Percentiles rank a stretch among this genome's conserved stretches.
These are phyloP conservation scores for Neoascochyta sp. DNA, from an alignment of 2,329 filamentous ascomycete genomes.

Conservation along the genomic window DNA sequence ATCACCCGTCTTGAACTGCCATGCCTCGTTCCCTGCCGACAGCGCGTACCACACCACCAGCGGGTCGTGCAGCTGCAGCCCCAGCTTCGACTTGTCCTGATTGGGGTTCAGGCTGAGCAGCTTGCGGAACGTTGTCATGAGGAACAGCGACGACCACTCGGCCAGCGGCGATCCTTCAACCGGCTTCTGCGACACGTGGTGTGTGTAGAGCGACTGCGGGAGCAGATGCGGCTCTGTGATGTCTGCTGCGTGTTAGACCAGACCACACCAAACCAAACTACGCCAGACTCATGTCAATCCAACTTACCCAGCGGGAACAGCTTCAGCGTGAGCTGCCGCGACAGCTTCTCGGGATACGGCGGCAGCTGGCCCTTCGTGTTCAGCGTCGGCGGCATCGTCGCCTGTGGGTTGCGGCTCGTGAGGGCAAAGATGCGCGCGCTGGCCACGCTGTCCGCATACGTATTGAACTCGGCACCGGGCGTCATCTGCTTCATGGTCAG, in stretches of 20 bases:
- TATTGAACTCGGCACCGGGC: slow-evolving; percentile 91
- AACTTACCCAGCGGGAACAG: slow-evolving; percentile 45
- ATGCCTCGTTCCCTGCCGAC: slow-evolving; percentile 15
- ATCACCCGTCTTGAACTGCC: slow-evolving; percentile 58
- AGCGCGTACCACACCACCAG: slow-evolving; percentile 40
- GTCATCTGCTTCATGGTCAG: slow-evolving; percentile 58
- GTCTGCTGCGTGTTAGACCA: slow-evolving; percentile 31
- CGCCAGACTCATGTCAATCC: no score
- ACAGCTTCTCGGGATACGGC: slow-evolving; percentile 43
- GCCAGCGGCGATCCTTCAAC: slow-evolving; percentile 42
- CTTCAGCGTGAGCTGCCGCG: slow-evolving; percentile 42
- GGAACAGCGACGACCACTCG: slow-evolving; percentile 46
- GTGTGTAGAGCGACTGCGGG: slow-evolving; percentile 38
- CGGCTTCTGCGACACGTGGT: slow-evolving; percentile 20
- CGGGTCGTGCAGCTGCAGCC: slow-evolving; percentile 48
- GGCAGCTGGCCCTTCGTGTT: slow-evolving; percentile 39
- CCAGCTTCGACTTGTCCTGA: slow-evolving; percentile 34
- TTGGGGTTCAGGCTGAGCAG: slow-evolving; percentile 41
- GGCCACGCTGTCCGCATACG: slow-evolving; percentile 69
- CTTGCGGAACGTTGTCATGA: slow-evolving; percentile 46
- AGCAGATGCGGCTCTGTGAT: slow-evolving; percentile 46
- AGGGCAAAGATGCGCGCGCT: slow-evolving; percentile 49
- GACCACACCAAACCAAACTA: no score
- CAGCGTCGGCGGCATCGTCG: slow-evolving; percentile 70
- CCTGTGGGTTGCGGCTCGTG: slow-evolving; percentile 58